phyloP scores from a whole-genome alignment of 2,329 filamentous ascomycete genomes.

The Xenosphaeropsis pyriputrescens region DNA sequence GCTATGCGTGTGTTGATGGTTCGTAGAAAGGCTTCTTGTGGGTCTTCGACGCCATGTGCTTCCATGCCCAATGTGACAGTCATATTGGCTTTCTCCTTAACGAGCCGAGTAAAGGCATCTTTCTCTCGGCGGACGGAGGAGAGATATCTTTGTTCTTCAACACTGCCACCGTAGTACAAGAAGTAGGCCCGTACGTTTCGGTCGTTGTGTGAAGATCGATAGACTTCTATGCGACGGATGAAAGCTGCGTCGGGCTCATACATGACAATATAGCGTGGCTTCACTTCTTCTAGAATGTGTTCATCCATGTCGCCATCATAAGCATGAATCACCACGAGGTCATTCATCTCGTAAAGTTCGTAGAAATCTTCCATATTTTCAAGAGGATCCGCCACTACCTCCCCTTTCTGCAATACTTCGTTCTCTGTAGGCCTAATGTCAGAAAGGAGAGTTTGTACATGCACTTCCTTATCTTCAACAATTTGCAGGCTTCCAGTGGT shows the following conservation, averaged over 20 bases:
- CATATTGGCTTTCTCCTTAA: slow-evolving; percentile 90
- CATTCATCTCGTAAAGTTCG: slow-evolving; percentile 80
- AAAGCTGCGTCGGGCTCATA: slow-evolving; percentile 94
- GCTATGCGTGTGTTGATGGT: slow-evolving; percentile 96
- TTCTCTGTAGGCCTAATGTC: slow-evolving; percentile 70
- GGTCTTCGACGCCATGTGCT: slow-evolving; percentile 54
- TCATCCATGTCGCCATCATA: slow-evolving; percentile 96
- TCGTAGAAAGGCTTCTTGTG: slow-evolving; percentile 81
- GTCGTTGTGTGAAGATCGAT: slow-evolving; percentile 84
- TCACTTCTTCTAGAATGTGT: slow-evolving; percentile 86
- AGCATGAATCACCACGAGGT: slow-evolving; percentile 77
- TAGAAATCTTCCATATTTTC: slow-evolving; percentile 90
- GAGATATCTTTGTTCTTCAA: slow-evolving; percentile 90
- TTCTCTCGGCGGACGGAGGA: slow-evolving; percentile 87
- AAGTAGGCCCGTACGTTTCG: slow-evolving; percentile 89
- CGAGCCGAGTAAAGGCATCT: slow-evolving; percentile 86
- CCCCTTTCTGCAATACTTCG: slow-evolving; percentile 62
- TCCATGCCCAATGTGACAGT: slow-evolving; percentile 72
- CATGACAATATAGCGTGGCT: slow-evolving; percentile 93
- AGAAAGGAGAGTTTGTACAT: slow-evolving; percentile 70
- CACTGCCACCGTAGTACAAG: slow-evolving; percentile 86
- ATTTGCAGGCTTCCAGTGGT: slow-evolving; percentile 63
- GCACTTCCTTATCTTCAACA: slow-evolving; percentile 68
- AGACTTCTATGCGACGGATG: slow-evolving; percentile 87
- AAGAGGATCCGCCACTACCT: slow-evolving; percentile 63